These are phyloP conservation scores for Peronospora farinosa DNA, from an alignment of 352 stramenopile species.

Conservation along the genomic window DNA sequence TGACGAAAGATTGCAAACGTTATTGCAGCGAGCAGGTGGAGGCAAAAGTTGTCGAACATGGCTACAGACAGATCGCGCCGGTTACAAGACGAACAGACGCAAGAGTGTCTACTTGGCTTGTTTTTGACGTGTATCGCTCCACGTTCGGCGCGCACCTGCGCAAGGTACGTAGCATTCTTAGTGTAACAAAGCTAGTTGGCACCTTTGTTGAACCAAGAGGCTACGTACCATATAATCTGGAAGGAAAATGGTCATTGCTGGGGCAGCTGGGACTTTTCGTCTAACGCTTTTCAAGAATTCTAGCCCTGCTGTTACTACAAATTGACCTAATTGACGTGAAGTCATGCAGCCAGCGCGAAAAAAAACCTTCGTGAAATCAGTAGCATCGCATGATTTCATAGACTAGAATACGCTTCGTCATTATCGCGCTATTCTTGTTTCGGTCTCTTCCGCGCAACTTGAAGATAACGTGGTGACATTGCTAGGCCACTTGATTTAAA, in stretches of 20 bases:
- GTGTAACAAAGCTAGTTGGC: too few relatives aligned
- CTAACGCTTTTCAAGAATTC: neutral
- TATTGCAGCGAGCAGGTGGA: slow-evolving; percentile 1
- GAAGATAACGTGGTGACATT: neutral
- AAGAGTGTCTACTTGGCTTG: slow-evolving; percentile 17
- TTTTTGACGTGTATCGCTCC: slow-evolving; percentile 14
- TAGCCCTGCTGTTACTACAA: neutral
- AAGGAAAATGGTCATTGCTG: neutral
- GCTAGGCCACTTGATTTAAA: too few relatives aligned
- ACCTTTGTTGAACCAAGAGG: too few relatives aligned
- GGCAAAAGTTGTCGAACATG: slow-evolving; percentile 19
- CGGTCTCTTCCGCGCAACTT: neutral
- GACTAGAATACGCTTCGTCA: neutral
- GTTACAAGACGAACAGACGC: slow-evolving; percentile 16
- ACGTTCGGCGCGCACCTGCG: slow-evolving; percentile 15
- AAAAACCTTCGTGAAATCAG: neutral
- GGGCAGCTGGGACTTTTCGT: neutral
- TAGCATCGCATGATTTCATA: neutral
- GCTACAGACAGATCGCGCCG: slow-evolving; percentile 22
- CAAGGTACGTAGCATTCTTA: too few relatives aligned
- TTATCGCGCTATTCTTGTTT: neutral
- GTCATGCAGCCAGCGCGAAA: neutral
- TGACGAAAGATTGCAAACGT: slow-evolving; percentile 7
- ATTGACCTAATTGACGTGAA: neutral
- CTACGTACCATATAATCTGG: too few relatives aligned